Base-by-base conservation (phyloP, 257 asterid genomes). In the Ballota nigra region DNA sequence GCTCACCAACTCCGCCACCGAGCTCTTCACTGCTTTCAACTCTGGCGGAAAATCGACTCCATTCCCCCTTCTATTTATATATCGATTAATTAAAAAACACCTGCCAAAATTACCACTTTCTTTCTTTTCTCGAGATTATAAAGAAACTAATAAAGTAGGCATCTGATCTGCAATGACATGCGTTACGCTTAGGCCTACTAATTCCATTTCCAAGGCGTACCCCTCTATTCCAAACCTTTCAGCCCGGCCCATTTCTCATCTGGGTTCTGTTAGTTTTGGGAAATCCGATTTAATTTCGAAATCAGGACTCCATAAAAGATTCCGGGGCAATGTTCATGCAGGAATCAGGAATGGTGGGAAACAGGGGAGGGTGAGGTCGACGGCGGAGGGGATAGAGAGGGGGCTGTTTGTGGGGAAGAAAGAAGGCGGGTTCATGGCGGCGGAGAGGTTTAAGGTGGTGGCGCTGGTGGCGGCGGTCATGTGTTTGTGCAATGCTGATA, bases 401-500 rank as follows among this genome's bases (percentile, higher is more conserved):
- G 85, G 85, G 43, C 45, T 83, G 85, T 56, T 88, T 36, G 72
- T 75, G 75, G 88, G 89, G 70, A 55, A 85, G 71, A 77, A 83
- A 38, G 89, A 85, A 20, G 77, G 79, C 52, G 79, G 78, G n/a
- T 51, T 84, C 16, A 56, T 71, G 91, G 93, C 75, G 86, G 84
- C 89, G 70, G 97, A 91, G 86, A 91, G 98, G 87, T 91, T 77
- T 49, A 91, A 86, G 78, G 97, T 94, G 78, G 96, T 83, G 82
- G 95, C 91, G 73, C 73, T 93, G 68, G 80, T 93, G 87, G 98
- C 95, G 70, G 88, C 83, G 24, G 92, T 91, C 22, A 91, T 94
- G 98, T 88, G 92, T 64, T 71, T 94, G 79, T 94, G 98, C 49
- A 91, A 89, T 84, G 98, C 95, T 3, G 98, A 94, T 73, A 85